Evolutionary conservation across 2,329 filamentous ascomycete genomes (phyloP).

Genomic region (Penicillium sp.): DNA sequence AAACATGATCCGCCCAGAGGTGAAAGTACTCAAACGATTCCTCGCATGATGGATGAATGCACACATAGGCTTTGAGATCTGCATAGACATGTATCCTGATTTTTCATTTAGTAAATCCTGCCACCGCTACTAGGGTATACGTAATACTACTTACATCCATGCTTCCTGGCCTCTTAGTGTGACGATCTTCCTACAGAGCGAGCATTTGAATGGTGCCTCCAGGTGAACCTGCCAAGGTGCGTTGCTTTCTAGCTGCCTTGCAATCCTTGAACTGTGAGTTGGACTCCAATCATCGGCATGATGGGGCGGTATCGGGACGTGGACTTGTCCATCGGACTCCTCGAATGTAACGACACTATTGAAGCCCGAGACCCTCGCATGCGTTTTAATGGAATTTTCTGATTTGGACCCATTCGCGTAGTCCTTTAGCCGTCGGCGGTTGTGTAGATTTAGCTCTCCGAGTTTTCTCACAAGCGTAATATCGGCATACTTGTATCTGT

Average conservation of each 20-base stretch:
- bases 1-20: slow-evolving; percentile 8
- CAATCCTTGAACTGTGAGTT: slow-evolving; percentile 3
- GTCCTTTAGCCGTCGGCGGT: neutral
- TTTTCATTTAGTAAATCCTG: neutral
- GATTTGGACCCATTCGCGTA: neutral
- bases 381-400: neutral
- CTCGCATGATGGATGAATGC: slow-evolving; percentile 2
- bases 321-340: slow-evolving; percentile 4
- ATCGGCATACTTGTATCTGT: slow-evolving; percentile 8
- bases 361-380: slow-evolving; percentile 3
- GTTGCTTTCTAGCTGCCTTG: neutral
- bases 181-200: slow-evolving; percentile 6
- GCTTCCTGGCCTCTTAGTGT: slow-evolving; percentile 8
- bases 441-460: neutral
- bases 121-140: neutral
- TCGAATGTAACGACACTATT: slow-evolving; percentile 12
- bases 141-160: slow-evolving; percentile 8
- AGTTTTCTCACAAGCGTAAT: slow-evolving; percentile 1
- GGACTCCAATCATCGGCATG: slow-evolving; percentile 6
- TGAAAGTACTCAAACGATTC: slow-evolving; percentile 10
- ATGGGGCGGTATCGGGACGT: slow-evolving; percentile 6
- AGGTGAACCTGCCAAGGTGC: slow-evolving; percentile 7
- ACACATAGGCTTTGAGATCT: slow-evolving; percentile 8
- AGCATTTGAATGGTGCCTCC: slow-evolving; percentile 8
- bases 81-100: slow-evolving; percentile 8